Base-by-base conservation (phyloP, 2,329 filamentous ascomycete species). In the Dactylellina leptospora region DNA sequence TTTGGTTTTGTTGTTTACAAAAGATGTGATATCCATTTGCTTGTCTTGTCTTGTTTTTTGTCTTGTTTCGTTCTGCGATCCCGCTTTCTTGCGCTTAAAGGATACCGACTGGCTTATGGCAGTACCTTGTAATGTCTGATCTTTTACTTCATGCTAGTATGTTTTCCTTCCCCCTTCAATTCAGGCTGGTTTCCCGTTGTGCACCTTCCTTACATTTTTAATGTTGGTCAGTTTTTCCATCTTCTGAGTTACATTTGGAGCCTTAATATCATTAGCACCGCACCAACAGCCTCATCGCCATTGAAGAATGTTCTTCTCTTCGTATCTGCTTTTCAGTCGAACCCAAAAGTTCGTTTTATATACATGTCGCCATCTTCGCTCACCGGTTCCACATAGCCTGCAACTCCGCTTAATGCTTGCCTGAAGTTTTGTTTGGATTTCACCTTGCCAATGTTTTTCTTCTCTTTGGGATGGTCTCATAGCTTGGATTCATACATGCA, bases 11-110 rank as follows among this genome's bases (percentile, higher is more conserved):
- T 36, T 42, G 28, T 64, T 70, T 59, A 18, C 54, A 64, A 71
- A 71, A 71, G 66, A 71, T 71, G 64, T 63, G 66, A 71, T 71
- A 71, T 71, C 66, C 66, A 71, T 71, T 71, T 71, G 66, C 59
- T 71, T 68, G 60, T 58, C 45, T 33, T 53, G 3, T 30, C 50
- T 40, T 40, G 44, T 48, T 56, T 23, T 47, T n/a, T n/a, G n/a
- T n/a, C 18, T 38, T 56, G 48, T 18, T 48, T 16, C 56, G 48
- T 73, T 42, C 22, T 45, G 36, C 36, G 18, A 40, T 45, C 13
- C 40, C 5, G n/a, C 10, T 51, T 73, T 74, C 45, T 58, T 72
- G 48, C 60, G 58, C 50, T 75, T 61, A 66, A 55, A 69, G 71
- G 54, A 75, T 75, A 74, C 70, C 61, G 59, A 61, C 54, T 61